Conservation (phyloP, 805 yeast species). For the Cyberlindnera amylophila region DNA sequence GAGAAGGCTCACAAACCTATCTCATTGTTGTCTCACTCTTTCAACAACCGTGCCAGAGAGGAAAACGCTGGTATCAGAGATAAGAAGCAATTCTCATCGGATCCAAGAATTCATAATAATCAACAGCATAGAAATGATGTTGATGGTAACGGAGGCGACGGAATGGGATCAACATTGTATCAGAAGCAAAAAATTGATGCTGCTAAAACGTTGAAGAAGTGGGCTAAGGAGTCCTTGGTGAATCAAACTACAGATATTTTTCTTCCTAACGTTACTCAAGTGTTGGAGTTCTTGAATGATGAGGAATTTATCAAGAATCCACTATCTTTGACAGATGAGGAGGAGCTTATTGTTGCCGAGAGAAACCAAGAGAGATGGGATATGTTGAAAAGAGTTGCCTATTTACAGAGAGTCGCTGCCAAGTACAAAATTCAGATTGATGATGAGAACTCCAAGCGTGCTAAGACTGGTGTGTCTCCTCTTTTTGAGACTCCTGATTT, state of each 20-base stretch:
- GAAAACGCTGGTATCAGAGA: constrained; percentile 85
- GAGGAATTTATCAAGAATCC: constrained; percentile 34
- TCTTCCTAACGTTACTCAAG: constrained; percentile 56
- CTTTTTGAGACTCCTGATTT: constrained; percentile 1
- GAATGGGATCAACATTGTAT: constrained; percentile 44
- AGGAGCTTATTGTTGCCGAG: constrained; percentile 35
- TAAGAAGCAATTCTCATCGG: constrained; percentile 74
- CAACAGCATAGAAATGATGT: constrained; percentile 68
- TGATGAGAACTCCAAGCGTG: constrained; percentile 37
- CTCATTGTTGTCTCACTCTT: constrained; percentile 44
- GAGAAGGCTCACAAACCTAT: constrained; percentile 20
- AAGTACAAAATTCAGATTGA: constrained; percentile 40
- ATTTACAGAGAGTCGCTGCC: constrained; percentile 62
- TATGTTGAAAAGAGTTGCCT: constrained; percentile 65
- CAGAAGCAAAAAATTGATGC: constrained; percentile 50
- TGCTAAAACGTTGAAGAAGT: constrained; percentile 48
- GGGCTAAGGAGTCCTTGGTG: constrained; percentile 46
- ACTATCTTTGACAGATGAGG: constrained; percentile 31
- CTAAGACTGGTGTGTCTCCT: constrained; percentile 17
- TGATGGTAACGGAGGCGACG: constrained; percentile 70
- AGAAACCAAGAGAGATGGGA: constrained; percentile 62
- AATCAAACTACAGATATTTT: constrained; percentile 36
- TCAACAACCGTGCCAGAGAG: constrained; percentile 85
- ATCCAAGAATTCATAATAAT: constrained; percentile 72
- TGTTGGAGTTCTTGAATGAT: constrained; percentile 50